Evolutionary conservation across 306 rosid species (phyloP), one percentile per base, ranked within the genome.

Genomic region (Castanea sativa): DNA sequence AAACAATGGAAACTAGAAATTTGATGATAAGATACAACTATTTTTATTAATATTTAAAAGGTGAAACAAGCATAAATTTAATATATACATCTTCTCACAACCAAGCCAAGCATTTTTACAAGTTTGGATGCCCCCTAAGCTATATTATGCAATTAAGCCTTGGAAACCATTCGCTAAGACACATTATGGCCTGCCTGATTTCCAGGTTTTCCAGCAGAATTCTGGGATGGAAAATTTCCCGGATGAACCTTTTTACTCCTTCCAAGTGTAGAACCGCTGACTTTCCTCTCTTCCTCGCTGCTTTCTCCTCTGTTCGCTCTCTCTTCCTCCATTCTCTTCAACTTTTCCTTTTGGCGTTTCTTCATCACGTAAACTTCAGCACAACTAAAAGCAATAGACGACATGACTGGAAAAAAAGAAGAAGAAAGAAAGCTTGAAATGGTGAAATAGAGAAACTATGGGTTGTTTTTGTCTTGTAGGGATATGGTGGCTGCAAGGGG

Each of bases 281-380:
- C 81, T 29, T 71, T 56, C 19, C 16, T 49, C 60, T 52, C 77
- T 72, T 58, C 30, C 18, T 3, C 41, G 4, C 27, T 21, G 55
- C 69, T 18, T 5, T 70, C 79, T 21, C 60, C 82, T 43, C 69
- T 78, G 18, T 19, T 73, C 1, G 73, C 79, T 52, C 77, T 73
- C 74, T 79, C 81, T 38, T 74, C 69, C 57, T 80, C 80, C 78
- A 55, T 87, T 59, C 60, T 87, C 83, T 80, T 75, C 71, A 69
- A 23, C n/a, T 87, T 84, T 76, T 87, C 83, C 82, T 79, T 55
- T 25, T 75, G 84, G 19, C 69, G 80, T 74, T 82, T 87, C 51
- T 74, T 73, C 88, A 85, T 85, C 41, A 85, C 78, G 73, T 82
- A 80, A 63, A 87, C 77, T 20, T 77, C 75, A 32, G 91, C 88